Evolutionary conservation across 2,329 filamentous ascomycete genomes (phyloP).

Genomic region (Penicillium glabrum): DNA sequence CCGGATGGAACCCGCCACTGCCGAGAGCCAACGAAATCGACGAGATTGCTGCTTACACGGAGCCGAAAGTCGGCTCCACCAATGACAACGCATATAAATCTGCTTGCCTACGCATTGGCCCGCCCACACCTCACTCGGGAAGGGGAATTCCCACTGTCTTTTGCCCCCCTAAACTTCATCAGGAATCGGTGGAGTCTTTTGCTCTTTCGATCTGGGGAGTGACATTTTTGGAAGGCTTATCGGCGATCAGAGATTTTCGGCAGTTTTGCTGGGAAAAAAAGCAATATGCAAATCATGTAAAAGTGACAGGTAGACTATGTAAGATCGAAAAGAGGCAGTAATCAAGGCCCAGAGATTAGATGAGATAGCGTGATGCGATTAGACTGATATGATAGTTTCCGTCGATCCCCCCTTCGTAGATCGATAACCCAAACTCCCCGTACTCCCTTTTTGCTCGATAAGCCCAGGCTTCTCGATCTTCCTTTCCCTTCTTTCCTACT

Average conservation of each 20-base stretch:
- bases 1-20: constrained; percentile 4
- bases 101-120: constrained; percentile 27
- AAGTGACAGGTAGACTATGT: neutral
- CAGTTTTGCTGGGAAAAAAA: constrained; percentile 2
- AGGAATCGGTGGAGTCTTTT: constrained; percentile 27
- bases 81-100: constrained; percentile 23
- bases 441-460: constrained; percentile 18
- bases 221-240: constrained; percentile 3
- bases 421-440: constrained; percentile 22
- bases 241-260: constrained; percentile 7
- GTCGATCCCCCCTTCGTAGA: constrained; percentile 27
- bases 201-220: constrained; percentile 29
- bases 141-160: constrained; percentile 5
- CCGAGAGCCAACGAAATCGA: constrained; percentile 21
- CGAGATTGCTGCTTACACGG: constrained; percentile 21
- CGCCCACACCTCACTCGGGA: constrained; percentile 9
- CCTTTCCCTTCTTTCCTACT: neutral
- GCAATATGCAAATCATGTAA: constrained; percentile 4
- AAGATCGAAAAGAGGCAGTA: neutral
- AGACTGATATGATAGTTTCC: constrained; percentile 26
- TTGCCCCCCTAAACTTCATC: constrained; percentile 23
- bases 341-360: constrained; percentile 16
- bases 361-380: constrained; percentile 24
- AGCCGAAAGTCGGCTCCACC: neutral
- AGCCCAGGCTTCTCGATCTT: constrained; percentile 3